Base-by-base conservation (phyloP, 805 yeast species). In the Isabelozyma heimii region DNA sequence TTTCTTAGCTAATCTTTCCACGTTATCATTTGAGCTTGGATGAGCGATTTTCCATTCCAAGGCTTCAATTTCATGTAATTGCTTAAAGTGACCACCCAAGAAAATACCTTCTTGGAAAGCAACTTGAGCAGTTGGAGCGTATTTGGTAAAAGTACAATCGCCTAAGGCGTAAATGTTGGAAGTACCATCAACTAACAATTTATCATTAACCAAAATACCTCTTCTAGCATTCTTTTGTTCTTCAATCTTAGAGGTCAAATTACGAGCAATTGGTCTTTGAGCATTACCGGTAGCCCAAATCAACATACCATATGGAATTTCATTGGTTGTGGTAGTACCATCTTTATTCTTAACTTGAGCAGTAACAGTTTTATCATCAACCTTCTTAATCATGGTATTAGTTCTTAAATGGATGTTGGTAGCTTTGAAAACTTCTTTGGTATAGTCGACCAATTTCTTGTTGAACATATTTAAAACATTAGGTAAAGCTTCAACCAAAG, bases 211-310 rank as follows among this genome's bases (percentile, higher is more conserved):
- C 56, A 90, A 77, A 60, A 91, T 78, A 53, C 98, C 98, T 69
- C 97, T 85, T 75, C 95, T 84, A 43, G 96, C 90, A 63, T 85
- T 83, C 69, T 82, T 84, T 73, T 87, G 91, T 59, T 81, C 87
- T 42, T 88, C 86, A 57, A 92, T 75, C 69, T 80, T 79, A 42
- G 79, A 62, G 68, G 89, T 81, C 61, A 91, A 75, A 60, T 82
- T 80, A 54, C 81, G 76, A 44, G 88, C 80, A 44, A 92, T 76
- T 41, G 82, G 84, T 72, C 97, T 84, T 55, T 90, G 91, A 47
- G 91, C 91, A 70, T 91, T 91, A 73, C 98, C 98, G 53, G 97
- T 91, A 50, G 97, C 97, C 98, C 98, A 91, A 54, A 91, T 95
- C 57, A 91, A 79, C 59, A 90, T 78, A 65, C 98, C 98, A 66